A percentile compares a stretch with the other conserved stretches of the same genome.
phyloP scores from a whole-genome alignment of 108 stramenopile species.

The Poteriospumella lacustris region DNA sequence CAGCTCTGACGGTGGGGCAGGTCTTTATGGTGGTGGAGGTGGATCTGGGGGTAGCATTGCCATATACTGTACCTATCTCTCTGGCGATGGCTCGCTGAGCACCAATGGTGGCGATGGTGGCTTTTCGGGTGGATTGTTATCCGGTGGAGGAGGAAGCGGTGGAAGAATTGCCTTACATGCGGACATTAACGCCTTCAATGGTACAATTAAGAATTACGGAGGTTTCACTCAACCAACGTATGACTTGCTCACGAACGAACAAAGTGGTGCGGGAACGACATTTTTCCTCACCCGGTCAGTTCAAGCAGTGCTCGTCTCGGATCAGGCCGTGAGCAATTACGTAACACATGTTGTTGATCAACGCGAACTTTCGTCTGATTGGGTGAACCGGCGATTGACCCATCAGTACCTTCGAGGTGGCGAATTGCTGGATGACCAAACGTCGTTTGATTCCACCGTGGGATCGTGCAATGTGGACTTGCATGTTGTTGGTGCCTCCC shows the following conservation, averaged over 20 bases:
- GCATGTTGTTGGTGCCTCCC: not conserved
- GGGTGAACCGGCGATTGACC: too few species aligned
- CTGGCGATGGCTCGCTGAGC: not conserved
- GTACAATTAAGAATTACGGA: not conserved
- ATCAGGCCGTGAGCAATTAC: not conserved
- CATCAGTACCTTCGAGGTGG: too few species aligned
- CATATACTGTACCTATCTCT: not conserved
- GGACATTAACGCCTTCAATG: not conserved
- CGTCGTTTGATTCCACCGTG: not conserved
- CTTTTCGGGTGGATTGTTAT: not conserved
- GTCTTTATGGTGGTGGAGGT: slow-evolving; percentile 29
- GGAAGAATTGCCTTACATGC: slow-evolving; percentile 15
- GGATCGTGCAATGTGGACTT: not conserved
- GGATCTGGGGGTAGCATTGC: slow-evolving; percentile 24
- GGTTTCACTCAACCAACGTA: slow-evolving; percentile 10
- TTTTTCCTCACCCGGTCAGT: not conserved
- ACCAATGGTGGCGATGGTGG: slow-evolving; percentile 25
- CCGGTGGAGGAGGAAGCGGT: slow-evolving; percentile 24
- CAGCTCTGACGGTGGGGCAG: not conserved
- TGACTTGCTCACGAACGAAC: not conserved
- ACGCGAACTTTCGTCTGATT: not conserved
- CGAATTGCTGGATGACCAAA: too few species aligned
- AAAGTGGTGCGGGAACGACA: not conserved
- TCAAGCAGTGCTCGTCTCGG: not conserved
- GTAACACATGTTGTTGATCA: not conserved